Conservation (phyloP, 768 basidiomycete species). For the Leucocoprinus leucothites region DNA sequence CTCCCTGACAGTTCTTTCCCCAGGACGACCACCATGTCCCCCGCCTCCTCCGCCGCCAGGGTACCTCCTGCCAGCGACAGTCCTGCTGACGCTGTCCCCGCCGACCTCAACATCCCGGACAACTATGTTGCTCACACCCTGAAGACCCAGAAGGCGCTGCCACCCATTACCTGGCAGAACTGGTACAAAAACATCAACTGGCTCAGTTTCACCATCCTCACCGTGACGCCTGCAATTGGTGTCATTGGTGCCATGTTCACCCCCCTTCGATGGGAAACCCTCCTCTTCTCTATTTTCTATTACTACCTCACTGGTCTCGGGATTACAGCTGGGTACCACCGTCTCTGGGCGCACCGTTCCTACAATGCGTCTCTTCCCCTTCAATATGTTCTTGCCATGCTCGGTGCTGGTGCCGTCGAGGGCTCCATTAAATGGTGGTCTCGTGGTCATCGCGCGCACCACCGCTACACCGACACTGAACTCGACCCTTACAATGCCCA, state of each 20-base stretch:
- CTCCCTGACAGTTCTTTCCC: not conserved
- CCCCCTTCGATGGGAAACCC: slow-evolving; percentile 69
- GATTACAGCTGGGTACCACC: slow-evolving; percentile 93
- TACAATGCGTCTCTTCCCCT: slow-evolving; percentile 89
- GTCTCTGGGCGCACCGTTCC: slow-evolving; percentile 94
- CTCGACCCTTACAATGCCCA: slow-evolving; percentile 96
- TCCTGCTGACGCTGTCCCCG: slow-evolving; percentile 35
- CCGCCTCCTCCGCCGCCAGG: not conserved
- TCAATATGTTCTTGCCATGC: slow-evolving; percentile 79
- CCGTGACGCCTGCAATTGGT: too few species aligned
- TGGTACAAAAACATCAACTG: slow-evolving; percentile 65
- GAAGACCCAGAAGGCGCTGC: slow-evolving; percentile 61
- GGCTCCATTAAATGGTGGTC: slow-evolving; percentile 99
- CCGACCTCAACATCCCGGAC: slow-evolving; percentile 67
- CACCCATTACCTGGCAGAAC: slow-evolving; percentile 64
- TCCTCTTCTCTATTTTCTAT: slow-evolving; percentile 43
- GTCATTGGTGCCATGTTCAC: slow-evolving; percentile 42
- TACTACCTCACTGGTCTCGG: slow-evolving; percentile 63
- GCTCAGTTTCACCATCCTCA: slow-evolving; percentile 69
- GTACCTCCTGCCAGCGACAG: slow-evolving; percentile 10
- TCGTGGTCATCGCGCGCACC: slow-evolving; percentile 95
- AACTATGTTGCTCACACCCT: slow-evolving; percentile 81
- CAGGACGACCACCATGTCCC: slow-evolving; percentile 11
- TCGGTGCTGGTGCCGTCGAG: slow-evolving; percentile 90
- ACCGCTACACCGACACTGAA: slow-evolving; percentile 95